Evolutionary conservation across 31 red algal species (phyloP).

Genomic region (Odonthalia washingtoniensis): DNA sequence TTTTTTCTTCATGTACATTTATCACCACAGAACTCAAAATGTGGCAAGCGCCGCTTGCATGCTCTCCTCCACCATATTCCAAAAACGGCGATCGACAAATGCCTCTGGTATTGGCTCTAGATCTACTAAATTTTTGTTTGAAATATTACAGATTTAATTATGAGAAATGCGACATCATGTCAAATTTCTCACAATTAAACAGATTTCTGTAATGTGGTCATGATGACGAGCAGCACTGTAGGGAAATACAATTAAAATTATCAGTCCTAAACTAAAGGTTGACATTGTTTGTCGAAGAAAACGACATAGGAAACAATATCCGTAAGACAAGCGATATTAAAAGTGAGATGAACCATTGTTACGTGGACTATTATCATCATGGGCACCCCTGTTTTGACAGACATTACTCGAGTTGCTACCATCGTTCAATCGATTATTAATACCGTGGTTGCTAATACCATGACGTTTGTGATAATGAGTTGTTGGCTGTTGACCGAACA

Average conservation of each 20-base stretch:
- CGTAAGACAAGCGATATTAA: not conserved
- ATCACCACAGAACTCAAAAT: slow-evolving; percentile 34
- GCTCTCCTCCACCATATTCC: slow-evolving; percentile 19
- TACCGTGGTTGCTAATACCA: too few species aligned
- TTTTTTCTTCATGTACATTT: not conserved
- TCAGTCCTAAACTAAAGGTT: not conserved
- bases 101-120: slow-evolving; percentile 29
- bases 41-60: slow-evolving; percentile 10
- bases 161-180: not conserved
- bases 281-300: not conserved
- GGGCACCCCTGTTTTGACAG: not conserved
- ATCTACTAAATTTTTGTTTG: not conserved
- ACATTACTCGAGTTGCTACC: not conserved
- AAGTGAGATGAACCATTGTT: not conserved
- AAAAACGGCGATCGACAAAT: slow-evolving; percentile 13
- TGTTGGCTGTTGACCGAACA: too few species aligned
- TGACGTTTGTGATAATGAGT: too few species aligned
- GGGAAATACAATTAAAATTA: slow-evolving; percentile 3
- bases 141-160: not conserved
- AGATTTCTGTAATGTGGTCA: too few species aligned
- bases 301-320: not conserved
- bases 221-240: too few species aligned
- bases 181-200: too few species aligned
- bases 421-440: too few species aligned
- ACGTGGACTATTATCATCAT: not conserved